A percentile compares a stretch with the other conserved stretches of the same genome.
phyloP scores from a whole-genome alignment of 2,329 filamentous ascomycete species.

The Cordyceps militaris region DNA sequence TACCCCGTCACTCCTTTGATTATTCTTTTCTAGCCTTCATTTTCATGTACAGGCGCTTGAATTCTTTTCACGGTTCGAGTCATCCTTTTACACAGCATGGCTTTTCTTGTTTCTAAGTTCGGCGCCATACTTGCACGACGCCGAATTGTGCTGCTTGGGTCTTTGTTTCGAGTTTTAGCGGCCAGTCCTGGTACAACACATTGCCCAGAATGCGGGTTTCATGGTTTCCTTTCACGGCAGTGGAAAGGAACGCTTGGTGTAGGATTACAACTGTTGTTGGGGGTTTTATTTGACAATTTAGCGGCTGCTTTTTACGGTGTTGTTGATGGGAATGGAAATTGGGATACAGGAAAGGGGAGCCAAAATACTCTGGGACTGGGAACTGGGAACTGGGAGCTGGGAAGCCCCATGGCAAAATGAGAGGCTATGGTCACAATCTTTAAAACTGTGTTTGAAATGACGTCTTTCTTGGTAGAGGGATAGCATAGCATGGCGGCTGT shows the following conservation, averaged over 20 bases:
- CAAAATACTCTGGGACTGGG: slow-evolving; percentile 4
- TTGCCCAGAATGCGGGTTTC: neutral
- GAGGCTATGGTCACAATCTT: neutral
- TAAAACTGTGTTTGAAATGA: neutral
- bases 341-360: neutral
- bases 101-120: neutral
- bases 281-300: slow-evolving; percentile 4
- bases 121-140: neutral
- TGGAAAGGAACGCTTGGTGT: neutral
- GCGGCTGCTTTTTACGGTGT: slow-evolving; percentile 1
- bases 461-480: neutral
- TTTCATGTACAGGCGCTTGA: slow-evolving; percentile 8
- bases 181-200: neutral
- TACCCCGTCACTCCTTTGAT: slow-evolving; percentile 9
- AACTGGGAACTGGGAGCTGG: slow-evolving; percentile 5
- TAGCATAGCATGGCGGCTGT: neutral
- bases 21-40: slow-evolving; percentile 4
- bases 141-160: neutral
- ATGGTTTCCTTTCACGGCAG: neutral
- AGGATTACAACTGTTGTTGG: neutral
- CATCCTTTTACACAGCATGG: neutral
- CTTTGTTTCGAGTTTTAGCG: neutral
- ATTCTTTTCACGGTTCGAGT: neutral
- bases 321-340: slow-evolving; percentile 5
- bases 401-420: slow-evolving; percentile 5